Conservation (phyloP, 1,284 basidiomycete species). For the Pseudozyma sp. region DNA sequence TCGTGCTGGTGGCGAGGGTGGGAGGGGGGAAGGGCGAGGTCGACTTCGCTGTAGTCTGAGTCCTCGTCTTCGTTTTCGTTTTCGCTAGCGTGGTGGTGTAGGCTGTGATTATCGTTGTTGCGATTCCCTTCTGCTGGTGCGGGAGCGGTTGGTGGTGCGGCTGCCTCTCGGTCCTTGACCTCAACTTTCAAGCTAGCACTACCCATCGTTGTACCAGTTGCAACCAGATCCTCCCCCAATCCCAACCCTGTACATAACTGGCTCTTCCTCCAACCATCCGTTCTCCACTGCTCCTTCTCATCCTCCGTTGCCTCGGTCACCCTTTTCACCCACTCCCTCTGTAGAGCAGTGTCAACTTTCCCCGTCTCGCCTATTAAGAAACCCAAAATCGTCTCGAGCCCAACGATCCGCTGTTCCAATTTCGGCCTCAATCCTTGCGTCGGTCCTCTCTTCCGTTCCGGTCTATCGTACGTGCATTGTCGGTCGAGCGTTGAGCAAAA, state of each 20-base stretch:
- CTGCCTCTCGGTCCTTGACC: not conserved
- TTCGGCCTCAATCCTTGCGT: slow-evolving; percentile 36
- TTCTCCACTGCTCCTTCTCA: slow-evolving; percentile 9
- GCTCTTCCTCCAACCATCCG: slow-evolving; percentile 13
- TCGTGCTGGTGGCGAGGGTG: slow-evolving; percentile 9
- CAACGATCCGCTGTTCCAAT: slow-evolving; percentile 28
- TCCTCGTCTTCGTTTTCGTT: not conserved
- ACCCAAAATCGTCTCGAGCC: slow-evolving; percentile 34
- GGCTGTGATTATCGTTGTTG: not conserved
- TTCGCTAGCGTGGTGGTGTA: not conserved
- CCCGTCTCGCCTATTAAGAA: slow-evolving; percentile 7
- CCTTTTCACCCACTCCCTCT: not conserved
- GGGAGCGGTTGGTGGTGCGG: not conserved
- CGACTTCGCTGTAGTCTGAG: slow-evolving; percentile 23
- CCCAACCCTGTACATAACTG: not conserved
- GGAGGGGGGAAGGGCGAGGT: slow-evolving; percentile 25
- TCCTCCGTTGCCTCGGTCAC: not conserved
- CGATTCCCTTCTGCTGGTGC: not conserved
- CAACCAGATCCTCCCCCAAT: slow-evolving; percentile 12
- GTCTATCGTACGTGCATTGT: slow-evolving; percentile 40
- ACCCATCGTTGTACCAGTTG: too few species aligned
- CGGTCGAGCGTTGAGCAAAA: slow-evolving; percentile 24
- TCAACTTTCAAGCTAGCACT: not conserved
- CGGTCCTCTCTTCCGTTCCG: slow-evolving; percentile 44
- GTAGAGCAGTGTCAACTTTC: not conserved